Evolutionary conservation across 1,284 basidiomycete genomes (phyloP).

Genomic region (Trichosporon faecale): DNA sequence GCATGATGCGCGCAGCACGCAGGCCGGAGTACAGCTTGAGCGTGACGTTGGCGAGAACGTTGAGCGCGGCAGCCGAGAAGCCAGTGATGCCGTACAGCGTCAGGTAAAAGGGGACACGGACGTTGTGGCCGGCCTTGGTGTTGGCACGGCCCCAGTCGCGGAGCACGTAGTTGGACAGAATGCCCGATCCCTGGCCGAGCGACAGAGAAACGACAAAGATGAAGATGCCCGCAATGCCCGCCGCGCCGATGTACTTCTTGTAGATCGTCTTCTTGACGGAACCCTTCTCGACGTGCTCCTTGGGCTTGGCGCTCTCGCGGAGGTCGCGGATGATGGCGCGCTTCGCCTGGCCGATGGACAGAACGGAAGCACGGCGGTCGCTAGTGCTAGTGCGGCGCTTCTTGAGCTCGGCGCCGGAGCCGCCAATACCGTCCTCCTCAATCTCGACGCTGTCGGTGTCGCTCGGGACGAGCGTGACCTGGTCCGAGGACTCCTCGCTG

Average conservation of each 20-base stretch:
- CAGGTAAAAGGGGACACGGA: conserved; percentile 49
- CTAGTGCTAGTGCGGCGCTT: conserved; percentile 39
- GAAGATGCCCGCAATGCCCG: conserved; percentile 67
- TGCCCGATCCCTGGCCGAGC: conserved; percentile 52
- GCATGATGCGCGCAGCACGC: conserved; percentile 68
- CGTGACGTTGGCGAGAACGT: conserved; percentile 60
- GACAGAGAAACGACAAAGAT: conserved; percentile 64
- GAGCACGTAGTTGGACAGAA: conserved; percentile 65
- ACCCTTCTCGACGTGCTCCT: conserved; percentile 80
- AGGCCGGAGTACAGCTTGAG: conserved; percentile 78
- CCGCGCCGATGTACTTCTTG: conserved; percentile 71
- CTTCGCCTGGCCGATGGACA: conserved; percentile 49
- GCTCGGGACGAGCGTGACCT: conserved; percentile 30
- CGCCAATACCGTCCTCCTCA: conserved; percentile 34
- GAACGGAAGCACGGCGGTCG: conserved; percentile 46
- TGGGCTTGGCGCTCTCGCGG: conserved; percentile 54
- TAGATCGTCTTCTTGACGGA: conserved; percentile 77
- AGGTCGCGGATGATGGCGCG: conserved; percentile 50
- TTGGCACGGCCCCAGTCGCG: conserved; percentile 80
- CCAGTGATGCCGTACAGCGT: conserved; percentile 54
- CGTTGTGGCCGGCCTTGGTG: conserved; percentile 61
- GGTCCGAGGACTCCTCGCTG: conserved; percentile 55
- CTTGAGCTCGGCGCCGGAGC: conserved; percentile 38
- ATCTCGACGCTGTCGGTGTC: conserved; percentile 34
- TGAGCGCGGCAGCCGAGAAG: conserved; percentile 58